A percentile compares a stretch with the other conserved stretches of the same genome.
phyloP scores from a whole-genome alignment of 257 asterid species.

The Nicotiana tabacum region DNA sequence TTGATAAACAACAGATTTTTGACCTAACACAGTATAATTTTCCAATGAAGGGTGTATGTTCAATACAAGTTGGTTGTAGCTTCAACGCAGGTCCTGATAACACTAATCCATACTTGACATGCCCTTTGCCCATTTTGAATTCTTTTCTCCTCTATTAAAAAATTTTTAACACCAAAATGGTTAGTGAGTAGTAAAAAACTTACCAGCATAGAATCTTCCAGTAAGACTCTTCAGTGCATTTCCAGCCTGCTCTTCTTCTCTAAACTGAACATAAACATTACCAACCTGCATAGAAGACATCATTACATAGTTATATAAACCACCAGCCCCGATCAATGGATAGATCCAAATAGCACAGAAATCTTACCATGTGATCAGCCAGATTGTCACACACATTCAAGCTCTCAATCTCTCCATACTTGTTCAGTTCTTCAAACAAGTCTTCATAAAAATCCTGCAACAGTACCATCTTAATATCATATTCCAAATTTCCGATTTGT shows the following conservation, averaged over 20 bases:
- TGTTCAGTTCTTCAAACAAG: slow-evolving; percentile 81
- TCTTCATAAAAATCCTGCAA: slow-evolving; percentile 90
- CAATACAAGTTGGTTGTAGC: background rate
- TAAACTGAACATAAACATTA: slow-evolving; percentile 94
- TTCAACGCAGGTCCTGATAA: background rate
- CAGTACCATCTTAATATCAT: background rate
- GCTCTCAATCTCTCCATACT: slow-evolving; percentile 89
- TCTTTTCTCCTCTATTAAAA: background rate
- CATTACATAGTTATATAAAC: background rate
- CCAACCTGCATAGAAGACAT: slow-evolving; percentile 59
- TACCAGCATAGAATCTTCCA: slow-evolving; percentile 92
- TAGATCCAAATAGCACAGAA: background rate
- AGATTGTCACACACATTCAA: slow-evolving; percentile 86
- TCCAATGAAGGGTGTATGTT: background rate
- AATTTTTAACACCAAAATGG: background rate
- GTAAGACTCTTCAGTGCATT: slow-evolving; percentile 78
- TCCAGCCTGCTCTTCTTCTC: slow-evolving; percentile 96
- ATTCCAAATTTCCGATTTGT: background rate
- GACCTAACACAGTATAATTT: background rate
- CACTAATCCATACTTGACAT: background rate
- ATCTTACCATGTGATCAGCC: slow-evolving; percentile 90
- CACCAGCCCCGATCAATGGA: background rate
- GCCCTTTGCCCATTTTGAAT: background rate
- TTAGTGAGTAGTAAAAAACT: background rate
- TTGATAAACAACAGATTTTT: too few species aligned